A percentile compares a stretch with the other conserved stretches of the same genome.
These are phyloP conservation scores for Wilhelminamyces savonicus DNA, from an alignment of 805 yeast species.

Conservation along the genomic window DNA sequence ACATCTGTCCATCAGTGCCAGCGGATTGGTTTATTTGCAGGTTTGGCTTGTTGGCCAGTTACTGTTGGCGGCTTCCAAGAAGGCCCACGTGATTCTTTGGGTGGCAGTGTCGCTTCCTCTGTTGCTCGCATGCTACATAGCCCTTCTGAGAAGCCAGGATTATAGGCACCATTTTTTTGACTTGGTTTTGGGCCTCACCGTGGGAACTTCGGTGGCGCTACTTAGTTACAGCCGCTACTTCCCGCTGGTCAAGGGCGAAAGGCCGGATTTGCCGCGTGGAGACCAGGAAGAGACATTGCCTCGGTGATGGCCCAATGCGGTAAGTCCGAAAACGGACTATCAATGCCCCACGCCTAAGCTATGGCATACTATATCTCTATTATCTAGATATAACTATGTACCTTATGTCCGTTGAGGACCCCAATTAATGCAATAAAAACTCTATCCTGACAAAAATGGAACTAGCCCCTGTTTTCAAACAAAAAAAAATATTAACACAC, in stretches of 20 bases:
- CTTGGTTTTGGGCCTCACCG: constrained; percentile 18
- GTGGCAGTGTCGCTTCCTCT: not conserved
- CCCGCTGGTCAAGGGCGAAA: not conserved
- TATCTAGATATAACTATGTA: constrained; percentile 3
- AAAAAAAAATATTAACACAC: constrained; percentile 15
- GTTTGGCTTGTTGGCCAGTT: constrained; percentile 28
- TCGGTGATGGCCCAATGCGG: no score
- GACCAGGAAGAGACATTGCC: not conserved
- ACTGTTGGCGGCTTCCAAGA: constrained; percentile 7
- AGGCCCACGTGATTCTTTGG: constrained; percentile 1
- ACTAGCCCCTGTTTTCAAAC: constrained; percentile 1
- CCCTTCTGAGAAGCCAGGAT: constrained; percentile 27
- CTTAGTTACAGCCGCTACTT: constrained; percentile 5
- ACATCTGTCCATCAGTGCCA: constrained; percentile 30
- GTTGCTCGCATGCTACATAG: constrained; percentile 24
- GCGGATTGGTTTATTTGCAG: constrained; percentile 25
- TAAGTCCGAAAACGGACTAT: no score
- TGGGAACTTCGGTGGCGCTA: constrained; percentile 18
- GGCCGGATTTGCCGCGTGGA: not conserved
- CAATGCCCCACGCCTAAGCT: no score
- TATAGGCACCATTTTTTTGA: constrained; percentile 32
- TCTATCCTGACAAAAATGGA: constrained; percentile 19
- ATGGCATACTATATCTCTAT: no score
- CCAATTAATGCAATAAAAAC: constrained; percentile 40
- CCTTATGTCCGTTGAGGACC: constrained; percentile 45